These are phyloP conservation scores for Escovopsis sp. DNA, from an alignment of 2,329 filamentous ascomycete species.

Conservation along the genomic window DNA sequence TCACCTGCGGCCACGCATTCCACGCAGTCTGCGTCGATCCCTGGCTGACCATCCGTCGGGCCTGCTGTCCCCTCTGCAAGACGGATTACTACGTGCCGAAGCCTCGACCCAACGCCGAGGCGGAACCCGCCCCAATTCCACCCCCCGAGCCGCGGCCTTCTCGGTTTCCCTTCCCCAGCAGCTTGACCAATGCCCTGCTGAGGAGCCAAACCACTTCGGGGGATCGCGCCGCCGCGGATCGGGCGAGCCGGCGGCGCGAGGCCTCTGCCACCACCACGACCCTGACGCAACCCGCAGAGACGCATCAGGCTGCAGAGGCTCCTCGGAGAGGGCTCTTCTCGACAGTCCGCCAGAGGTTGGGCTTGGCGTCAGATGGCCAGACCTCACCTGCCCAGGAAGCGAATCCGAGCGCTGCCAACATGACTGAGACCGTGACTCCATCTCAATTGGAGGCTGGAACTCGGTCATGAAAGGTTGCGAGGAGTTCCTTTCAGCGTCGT, in stretches of 20 bases:
- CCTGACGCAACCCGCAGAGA: slow-evolving; percentile 1
- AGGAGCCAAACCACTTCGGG: too few relatives aligned
- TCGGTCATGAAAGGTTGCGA: slow-evolving; percentile 7
- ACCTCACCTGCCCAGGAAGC: slow-evolving; percentile 3
- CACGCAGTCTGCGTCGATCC: slow-evolving; percentile 91
- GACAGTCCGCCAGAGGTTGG: slow-evolving; percentile 18
- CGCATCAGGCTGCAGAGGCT: not conserved
- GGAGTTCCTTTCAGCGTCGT: too few relatives aligned
- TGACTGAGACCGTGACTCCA: slow-evolving; percentile 21
- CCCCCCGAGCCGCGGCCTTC: slow-evolving; percentile 22
- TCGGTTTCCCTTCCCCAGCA: slow-evolving; percentile 33
- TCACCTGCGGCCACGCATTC: slow-evolving; percentile 96
- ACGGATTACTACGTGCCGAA: slow-evolving; percentile 95
- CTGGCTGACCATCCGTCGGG: slow-evolving; percentile 85
- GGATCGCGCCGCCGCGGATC: not conserved
- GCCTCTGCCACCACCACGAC: not conserved
- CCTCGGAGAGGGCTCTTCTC: slow-evolving; percentile 13
- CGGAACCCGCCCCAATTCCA: slow-evolving; percentile 5
- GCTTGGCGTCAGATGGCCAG: slow-evolving; percentile 15
- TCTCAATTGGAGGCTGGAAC: slow-evolving; percentile 32
- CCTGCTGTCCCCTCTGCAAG: slow-evolving; percentile 95
- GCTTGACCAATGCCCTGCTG: slow-evolving; percentile 11
- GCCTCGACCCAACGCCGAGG: slow-evolving; percentile 44
- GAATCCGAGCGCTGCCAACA: slow-evolving; percentile 4
- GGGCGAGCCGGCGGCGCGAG: not conserved